These are phyloP conservation scores for Cladobotryum protrusum DNA, from an alignment of 2,329 filamentous ascomycete species.

Conservation along the genomic window DNA sequence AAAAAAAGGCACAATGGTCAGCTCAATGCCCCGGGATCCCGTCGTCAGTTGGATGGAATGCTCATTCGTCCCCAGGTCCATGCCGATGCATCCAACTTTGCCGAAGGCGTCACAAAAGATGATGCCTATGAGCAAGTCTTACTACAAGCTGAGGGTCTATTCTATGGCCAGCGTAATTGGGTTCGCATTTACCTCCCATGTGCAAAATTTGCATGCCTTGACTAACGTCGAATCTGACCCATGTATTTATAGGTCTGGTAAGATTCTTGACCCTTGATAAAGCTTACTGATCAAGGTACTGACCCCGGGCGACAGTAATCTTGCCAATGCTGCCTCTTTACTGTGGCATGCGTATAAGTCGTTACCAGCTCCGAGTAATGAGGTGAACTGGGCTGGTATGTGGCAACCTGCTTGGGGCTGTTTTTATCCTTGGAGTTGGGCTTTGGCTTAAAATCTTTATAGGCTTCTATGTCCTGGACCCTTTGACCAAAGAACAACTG, in stretches of 20 bases:
- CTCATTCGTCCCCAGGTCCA: constrained; percentile 50
- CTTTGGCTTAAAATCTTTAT: neutral
- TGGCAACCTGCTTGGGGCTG: neutral
- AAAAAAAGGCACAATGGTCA: constrained; percentile 7
- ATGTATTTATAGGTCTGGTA: constrained; percentile 21
- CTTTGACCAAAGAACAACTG: constrained; percentile 43
- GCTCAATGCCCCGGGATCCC: constrained; percentile 1
- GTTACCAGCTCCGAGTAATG: constrained; percentile 55
- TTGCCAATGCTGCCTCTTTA: constrained; percentile 68
- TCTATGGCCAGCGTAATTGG: constrained; percentile 73
- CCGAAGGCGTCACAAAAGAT: constrained; percentile 57
- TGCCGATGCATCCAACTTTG: constrained; percentile 73
- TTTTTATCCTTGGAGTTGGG: neutral
- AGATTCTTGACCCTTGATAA: constrained; percentile 5
- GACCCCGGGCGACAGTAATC: constrained; percentile 50
- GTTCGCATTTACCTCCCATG: constrained; percentile 38
- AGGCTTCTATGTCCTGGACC: constrained; percentile 70
- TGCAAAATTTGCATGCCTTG: neutral
- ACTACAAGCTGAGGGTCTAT: constrained; percentile 61
- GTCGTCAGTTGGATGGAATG: neutral
- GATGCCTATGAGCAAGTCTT: constrained; percentile 71
- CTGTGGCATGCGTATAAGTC: constrained; percentile 77
- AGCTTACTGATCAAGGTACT: neutral
- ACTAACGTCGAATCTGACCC: constrained; percentile 9
- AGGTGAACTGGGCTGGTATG: constrained; percentile 71